Evolutionary conservation across 352 stramenopile species (phyloP).

Genomic region (Phytophthora nicotianae): DNA sequence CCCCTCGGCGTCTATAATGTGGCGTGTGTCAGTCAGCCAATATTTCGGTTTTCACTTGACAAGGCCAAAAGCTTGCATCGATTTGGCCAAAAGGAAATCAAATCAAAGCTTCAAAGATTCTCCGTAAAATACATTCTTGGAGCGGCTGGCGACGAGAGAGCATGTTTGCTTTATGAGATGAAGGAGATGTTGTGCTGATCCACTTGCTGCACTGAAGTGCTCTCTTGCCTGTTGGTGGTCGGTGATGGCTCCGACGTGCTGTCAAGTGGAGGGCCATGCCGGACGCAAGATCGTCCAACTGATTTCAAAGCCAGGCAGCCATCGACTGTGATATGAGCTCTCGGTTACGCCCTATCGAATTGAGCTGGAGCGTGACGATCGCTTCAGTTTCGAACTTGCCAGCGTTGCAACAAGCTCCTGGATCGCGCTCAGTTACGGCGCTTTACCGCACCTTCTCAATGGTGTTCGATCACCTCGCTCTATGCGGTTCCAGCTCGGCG

Average conservation of each 20-base stretch:
- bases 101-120: constrained; percentile 2
- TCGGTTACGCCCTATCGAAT: constrained; percentile 9
- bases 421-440: not conserved
- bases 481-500: constrained; percentile 1
- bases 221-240: constrained; percentile 14
- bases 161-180: too few relatives aligned
- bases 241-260: constrained; percentile 1
- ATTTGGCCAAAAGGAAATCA: constrained; percentile 3
- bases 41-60: constrained; percentile 1
- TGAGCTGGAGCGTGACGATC: constrained; percentile 16
- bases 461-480: constrained; percentile 7
- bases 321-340: constrained; percentile 27
- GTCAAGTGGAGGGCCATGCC: constrained; percentile 1
- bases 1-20: not conserved
- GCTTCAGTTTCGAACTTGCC: constrained; percentile 30
- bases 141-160: constrained; percentile 19
- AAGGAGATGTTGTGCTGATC: constrained; percentile 16
- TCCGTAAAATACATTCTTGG: constrained; percentile 13
- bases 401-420: constrained; percentile 6
- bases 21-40: not conserved
- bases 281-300: constrained; percentile 13
- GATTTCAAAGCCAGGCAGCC: too few relatives aligned
- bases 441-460: constrained; percentile 2
- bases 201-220: constrained; percentile 6
- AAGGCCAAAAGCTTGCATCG: not conserved